Evolutionary conservation across 306 rosid species (phyloP).

Genomic region (Vigna hirtella): DNA sequence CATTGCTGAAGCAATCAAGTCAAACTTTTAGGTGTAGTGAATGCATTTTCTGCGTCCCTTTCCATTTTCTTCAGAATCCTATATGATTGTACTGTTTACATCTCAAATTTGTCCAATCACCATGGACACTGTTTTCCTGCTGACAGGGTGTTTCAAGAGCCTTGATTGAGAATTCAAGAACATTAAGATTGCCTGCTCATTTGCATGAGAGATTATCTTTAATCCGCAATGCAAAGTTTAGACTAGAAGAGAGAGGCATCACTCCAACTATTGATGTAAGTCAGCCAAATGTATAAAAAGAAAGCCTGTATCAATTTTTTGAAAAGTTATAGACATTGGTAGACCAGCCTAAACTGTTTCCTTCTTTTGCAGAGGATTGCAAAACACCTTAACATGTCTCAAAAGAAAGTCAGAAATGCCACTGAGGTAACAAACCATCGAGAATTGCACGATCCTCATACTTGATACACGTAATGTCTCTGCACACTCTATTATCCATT

Average conservation of each 20-base stretch:
- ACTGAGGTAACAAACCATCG: slow-evolving; percentile 72
- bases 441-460: slow-evolving; percentile 18
- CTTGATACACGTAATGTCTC: slow-evolving; percentile 4
- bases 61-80: slow-evolving; percentile 1
- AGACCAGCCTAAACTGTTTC: slow-evolving; percentile 34
- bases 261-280: slow-evolving; percentile 95
- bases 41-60: slow-evolving; percentile 7
- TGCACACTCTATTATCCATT: not conserved
- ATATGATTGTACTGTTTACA: slow-evolving; percentile 8
- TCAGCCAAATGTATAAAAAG: slow-evolving; percentile 33
- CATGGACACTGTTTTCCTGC: slow-evolving; percentile 31
- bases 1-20: slow-evolving; percentile 17
- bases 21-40: slow-evolving; percentile 32
- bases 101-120: slow-evolving; percentile 26
- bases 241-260: slow-evolving; percentile 84
- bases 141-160: slow-evolving; percentile 94
- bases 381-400: slow-evolving; percentile 83
- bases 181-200: slow-evolving; percentile 83
- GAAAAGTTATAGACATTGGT: slow-evolving; percentile 4
- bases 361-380: slow-evolving; percentile 76
- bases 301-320: slow-evolving; percentile 21
- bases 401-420: slow-evolving; percentile 92
- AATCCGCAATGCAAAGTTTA: slow-evolving; percentile 84
- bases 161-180: slow-evolving; percentile 86
- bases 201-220: slow-evolving; percentile 89